Base-by-base conservation (phyloP, 179 eudicot genomes). In the Drosera spatulata region DNA sequence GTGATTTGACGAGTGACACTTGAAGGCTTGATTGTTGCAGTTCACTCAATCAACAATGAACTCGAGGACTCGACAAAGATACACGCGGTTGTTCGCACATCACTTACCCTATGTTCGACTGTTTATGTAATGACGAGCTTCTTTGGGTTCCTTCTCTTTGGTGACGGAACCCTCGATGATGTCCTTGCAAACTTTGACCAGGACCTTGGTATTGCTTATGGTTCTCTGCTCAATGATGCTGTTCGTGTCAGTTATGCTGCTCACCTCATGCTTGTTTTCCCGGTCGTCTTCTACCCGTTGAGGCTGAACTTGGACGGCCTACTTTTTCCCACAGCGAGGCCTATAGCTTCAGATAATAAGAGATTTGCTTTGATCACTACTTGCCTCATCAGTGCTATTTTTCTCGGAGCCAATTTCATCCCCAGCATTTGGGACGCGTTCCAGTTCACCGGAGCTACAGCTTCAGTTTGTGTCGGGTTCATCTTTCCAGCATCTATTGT, bases 341-440 rank as follows among this genome's bases (percentile, higher is more conserved):
- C 91, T 68, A 64, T 83, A 57, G 70, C 64, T 50, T 63, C 53
- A 13, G 77, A 79, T 61, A 86, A 73, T 52, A 54, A 53, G 48
- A 73, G 96, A 63, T 88, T 86, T 64, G 63, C 69, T 12, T 53
- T 62, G 7, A 15, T 80, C 50, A 88, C 83, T 6, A 39, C 13
- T 11, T 84, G 76, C 9, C 85, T 88, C 38, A 60, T 83, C 39
- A 56, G 69, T 10, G 41, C 75, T 41, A 74, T 80, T 44, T 88
- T 75, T 59, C 14, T 83, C 9, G 90, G 88, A 43, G 87, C 95
- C 5, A 83, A 69, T 68, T 81, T 78, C 65, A 77, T 88, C 10
- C 96, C 96, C 48, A 88, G 85, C 78, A 84, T 86, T 59, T 88
- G 96, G 96, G 87, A 83, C 62, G 95, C 86, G 51, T 88, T 88